These are phyloP conservation scores for Pythium dissotocum DNA, from an alignment of 352 stramenopile species.

Conservation along the genomic window DNA sequence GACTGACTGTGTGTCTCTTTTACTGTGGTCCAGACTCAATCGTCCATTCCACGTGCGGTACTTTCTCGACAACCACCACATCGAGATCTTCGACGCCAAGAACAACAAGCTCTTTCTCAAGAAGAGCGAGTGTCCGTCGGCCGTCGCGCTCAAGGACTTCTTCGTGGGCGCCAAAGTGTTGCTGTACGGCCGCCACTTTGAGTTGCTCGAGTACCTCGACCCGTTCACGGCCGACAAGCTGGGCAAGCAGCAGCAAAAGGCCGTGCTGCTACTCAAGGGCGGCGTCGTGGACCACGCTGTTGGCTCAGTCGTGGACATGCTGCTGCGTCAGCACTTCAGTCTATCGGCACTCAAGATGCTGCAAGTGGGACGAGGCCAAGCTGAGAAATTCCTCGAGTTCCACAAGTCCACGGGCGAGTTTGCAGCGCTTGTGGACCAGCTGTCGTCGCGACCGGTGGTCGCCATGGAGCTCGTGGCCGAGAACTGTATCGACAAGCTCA, in stretches of 20 bases:
- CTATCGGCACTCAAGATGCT: conserved; percentile 84
- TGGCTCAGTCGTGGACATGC: conserved; percentile 50
- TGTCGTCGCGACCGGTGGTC: conserved; percentile 45
- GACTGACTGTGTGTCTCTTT: conserved; percentile 1
- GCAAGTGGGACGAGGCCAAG: conserved; percentile 42
- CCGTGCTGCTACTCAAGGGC: conserved; percentile 63
- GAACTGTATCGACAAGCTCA: conserved; percentile 67
- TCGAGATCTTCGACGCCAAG: conserved; percentile 90
- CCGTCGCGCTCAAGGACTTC: conserved; percentile 76
- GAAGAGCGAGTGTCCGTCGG: conserved; percentile 78
- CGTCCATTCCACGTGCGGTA: conserved; percentile 81
- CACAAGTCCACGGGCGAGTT: conserved; percentile 39
- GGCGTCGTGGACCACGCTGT: conserved; percentile 45
- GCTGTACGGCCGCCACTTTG: conserved; percentile 80
- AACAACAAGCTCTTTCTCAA: conserved; percentile 91
- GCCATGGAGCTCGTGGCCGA: conserved; percentile 77
- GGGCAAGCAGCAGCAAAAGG: conserved; percentile 67
- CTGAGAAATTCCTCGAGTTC: conserved; percentile 59
- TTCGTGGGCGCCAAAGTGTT: conserved; percentile 81
- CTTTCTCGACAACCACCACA: conserved; percentile 73
- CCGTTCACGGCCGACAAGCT: conserved; percentile 71
- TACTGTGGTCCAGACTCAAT: conserved; percentile 46
- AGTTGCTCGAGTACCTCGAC: conserved; percentile 86
- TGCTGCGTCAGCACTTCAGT: conserved; percentile 70
- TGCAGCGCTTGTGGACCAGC: conserved; percentile 37